Conservation (phyloP, 2,329 filamentous ascomycete genomes). For the Epichloe typhina region DNA sequence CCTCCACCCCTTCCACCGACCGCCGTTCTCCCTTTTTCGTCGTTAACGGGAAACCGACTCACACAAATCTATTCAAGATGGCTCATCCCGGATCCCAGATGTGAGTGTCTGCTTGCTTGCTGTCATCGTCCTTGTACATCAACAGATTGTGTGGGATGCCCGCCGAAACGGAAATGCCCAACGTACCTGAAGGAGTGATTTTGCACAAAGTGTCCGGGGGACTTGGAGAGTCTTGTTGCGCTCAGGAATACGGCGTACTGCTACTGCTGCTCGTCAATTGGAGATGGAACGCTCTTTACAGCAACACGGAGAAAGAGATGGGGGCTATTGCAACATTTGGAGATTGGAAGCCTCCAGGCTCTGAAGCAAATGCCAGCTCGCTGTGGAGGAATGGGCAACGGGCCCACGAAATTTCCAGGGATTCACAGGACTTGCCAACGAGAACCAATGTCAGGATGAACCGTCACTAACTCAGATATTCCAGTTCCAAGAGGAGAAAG, state of each 20-base stretch:
- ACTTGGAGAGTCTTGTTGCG: not conserved
- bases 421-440: not conserved
- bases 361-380: not conserved
- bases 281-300: not conserved
- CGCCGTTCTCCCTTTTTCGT: constrained; percentile 21
- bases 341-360: not conserved
- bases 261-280: not conserved
- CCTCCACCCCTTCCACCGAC: constrained; percentile 5
- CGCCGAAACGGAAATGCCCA: not conserved
- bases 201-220: not conserved
- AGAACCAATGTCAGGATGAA: not conserved
- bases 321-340: not conserved
- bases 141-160: not conserved
- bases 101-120: constrained; percentile 28
- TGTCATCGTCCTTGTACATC: not conserved
- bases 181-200: not conserved
- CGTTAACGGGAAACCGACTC: constrained; percentile 9
- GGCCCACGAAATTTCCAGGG: no score
- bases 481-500: constrained; percentile 83
- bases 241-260: not conserved
- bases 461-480: constrained; percentile 3
- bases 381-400: not conserved
- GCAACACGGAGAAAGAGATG: not conserved
- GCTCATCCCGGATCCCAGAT: constrained; percentile 49
- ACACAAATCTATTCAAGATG: constrained; percentile 34